Evolutionary conservation across 1,284 basidiomycete species (phyloP), one percentile per base, ranked within the genome.

Genomic region (Trichosporon sp.): DNA sequence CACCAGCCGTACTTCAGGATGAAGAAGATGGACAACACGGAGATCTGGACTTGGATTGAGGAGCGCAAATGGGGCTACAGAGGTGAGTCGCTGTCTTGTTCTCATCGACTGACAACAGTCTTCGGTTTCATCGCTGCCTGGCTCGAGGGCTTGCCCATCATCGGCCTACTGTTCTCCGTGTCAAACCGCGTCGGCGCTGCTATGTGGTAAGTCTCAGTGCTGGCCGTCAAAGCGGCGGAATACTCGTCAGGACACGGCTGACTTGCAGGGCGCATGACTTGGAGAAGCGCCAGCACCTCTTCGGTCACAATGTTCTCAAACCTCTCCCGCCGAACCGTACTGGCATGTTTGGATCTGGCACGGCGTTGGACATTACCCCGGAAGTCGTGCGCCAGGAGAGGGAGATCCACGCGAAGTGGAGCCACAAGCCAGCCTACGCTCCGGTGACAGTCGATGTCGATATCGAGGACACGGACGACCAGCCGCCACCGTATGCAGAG

Each of bases 1-100:
- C 90, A 93, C 76, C 81, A 83, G 70, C 86, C 88, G 0, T 94
- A 93, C 74, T 95, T 92, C 68, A 83, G 86, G 64, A 81, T 87
- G 4, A 95, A 94, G 80, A 85, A 85, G 60, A 93, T 95, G 91
- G 84, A 85, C 0, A 77, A 83, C 4, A 77, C 84, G 29, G 86
- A 93, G 73, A 80, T 86, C 8, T 86, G 86, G 11, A 80, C 87
- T 0, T 95, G 91, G 80, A 84, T 94, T 66, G 89, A 91, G 72
- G 92, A 95, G 76, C 86, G 89, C 31, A 91, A 90, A 75, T 91
- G 90, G 89, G 88, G 90, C 64, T 93, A 94, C 74, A 82, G 89
- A 74, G 73, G 89, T 90, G 69, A 63, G 83, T 74, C 13, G 29
- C 25, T 61, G n/a, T 70, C 67, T 23, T 11, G 6, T 0, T 3